phyloP scores from a whole-genome alignment of 2,329 filamentous ascomycete species.

The Penicillium psychrosexuale region DNA sequence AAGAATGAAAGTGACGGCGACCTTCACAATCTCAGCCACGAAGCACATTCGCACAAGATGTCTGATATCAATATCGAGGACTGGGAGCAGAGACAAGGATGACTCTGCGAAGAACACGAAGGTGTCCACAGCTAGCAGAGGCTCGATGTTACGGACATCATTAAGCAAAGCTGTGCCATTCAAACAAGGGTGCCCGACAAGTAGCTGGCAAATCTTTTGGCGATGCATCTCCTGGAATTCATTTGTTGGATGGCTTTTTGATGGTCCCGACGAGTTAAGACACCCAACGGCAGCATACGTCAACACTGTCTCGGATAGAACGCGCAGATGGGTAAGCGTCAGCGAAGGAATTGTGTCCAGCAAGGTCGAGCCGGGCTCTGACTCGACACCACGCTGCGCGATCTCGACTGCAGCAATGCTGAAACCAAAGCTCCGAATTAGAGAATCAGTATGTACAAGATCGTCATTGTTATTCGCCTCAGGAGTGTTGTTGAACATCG shows the following conservation, averaged over 20 bases:
- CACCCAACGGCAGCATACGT: conserved; percentile 79
- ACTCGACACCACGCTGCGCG: conserved; percentile 79
- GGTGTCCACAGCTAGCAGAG: conserved; percentile 38
- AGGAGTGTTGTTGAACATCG: conserved; percentile 46
- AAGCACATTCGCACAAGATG: conserved; percentile 85
- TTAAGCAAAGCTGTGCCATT: conserved; percentile 33
- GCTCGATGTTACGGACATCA: conserved; percentile 40
- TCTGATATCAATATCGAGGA: conserved; percentile 68
- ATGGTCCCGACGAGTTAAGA: conserved; percentile 59
- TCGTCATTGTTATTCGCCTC: conserved; percentile 46
- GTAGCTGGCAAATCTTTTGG: conserved; percentile 72
- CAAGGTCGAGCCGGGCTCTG: conserved; percentile 68
- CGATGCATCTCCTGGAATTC: conserved; percentile 68
- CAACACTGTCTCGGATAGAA: conserved; percentile 81
- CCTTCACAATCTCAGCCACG: conserved; percentile 84
- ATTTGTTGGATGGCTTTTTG: conserved; percentile 53
- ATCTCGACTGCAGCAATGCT: conserved; percentile 90
- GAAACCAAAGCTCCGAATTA: conserved; percentile 62
- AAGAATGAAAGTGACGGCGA: conserved; percentile 57
- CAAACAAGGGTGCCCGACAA: conserved; percentile 55
- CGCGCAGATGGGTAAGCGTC: conserved; percentile 77
- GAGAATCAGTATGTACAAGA: conserved; percentile 45
- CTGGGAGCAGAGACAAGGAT: conserved; percentile 65
- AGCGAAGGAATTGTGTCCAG: conserved; percentile 82
- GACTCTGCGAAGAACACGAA: conserved; percentile 71